Percentiles rank a stretch among this genome's conserved stretches.
Conservation (phyloP, 78 protist genomes). For the Speleostelium caveatum region DNA sequence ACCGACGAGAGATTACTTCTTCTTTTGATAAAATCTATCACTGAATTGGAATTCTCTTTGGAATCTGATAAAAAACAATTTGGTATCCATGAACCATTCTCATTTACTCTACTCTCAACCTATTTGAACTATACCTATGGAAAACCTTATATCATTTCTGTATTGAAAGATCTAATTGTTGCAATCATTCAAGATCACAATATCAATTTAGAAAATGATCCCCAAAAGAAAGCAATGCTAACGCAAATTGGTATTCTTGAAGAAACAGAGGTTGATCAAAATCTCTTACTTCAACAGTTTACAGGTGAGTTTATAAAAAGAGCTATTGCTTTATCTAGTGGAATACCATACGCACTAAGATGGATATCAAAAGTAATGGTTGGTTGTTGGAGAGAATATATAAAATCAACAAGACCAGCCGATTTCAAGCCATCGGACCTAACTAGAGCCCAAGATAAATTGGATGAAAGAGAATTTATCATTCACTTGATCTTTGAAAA, state of each 20-base stretch:
- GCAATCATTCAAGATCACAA: slow-evolving; percentile 71
- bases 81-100: slow-evolving; percentile 68
- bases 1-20: slow-evolving; percentile 42
- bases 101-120: slow-evolving; percentile 41
- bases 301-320: slow-evolving; percentile 50
- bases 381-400: slow-evolving; percentile 6
- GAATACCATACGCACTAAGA: slow-evolving; percentile 44
- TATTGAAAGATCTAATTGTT: slow-evolving; percentile 50
- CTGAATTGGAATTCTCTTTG: slow-evolving; percentile 37
- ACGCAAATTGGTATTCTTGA: slow-evolving; percentile 42
- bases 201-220: slow-evolving; percentile 57
- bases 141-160: slow-evolving; percentile 54
- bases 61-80: slow-evolving; percentile 16
- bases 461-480: slow-evolving; percentile 24
- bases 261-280: slow-evolving; percentile 42
- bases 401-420: slow-evolving; percentile 1
- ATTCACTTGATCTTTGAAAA: slow-evolving; percentile 47
- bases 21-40: slow-evolving; percentile 8
- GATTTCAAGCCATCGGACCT: slow-evolving; percentile 30
- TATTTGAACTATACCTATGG: slow-evolving; percentile 66
- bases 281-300: slow-evolving; percentile 52
- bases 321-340: slow-evolving; percentile 34
- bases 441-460: not conserved
- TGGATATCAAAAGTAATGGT: slow-evolving; percentile 27
- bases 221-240: slow-evolving; percentile 69